Conservation (phyloP, 768 basidiomycete genomes). For the Mycena crocata region DNA sequence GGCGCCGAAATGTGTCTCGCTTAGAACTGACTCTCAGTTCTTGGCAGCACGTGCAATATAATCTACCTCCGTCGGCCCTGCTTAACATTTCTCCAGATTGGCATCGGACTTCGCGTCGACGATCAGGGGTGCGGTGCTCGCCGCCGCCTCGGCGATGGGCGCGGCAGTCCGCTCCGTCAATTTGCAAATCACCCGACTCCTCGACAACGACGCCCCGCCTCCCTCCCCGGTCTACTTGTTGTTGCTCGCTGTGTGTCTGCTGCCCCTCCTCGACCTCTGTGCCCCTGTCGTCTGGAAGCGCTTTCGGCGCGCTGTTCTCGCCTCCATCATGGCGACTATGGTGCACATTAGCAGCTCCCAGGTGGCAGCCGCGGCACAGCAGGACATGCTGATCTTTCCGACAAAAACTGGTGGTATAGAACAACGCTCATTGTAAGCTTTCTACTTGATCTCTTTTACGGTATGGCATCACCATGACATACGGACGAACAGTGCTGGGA, state of each 20-base stretch:
- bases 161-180: slow-evolving; percentile 4
- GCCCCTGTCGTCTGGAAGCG: background rate
- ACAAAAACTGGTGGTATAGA: background rate
- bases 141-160: slow-evolving; percentile 3
- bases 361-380: background rate
- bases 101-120: slow-evolving; percentile 2
- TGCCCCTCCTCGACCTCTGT: background rate
- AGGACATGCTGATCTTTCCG: slow-evolving; percentile 2
- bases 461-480: background rate
- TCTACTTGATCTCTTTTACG: background rate
- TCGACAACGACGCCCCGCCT: slow-evolving; percentile 1
- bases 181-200: background rate
- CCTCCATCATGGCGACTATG: background rate
- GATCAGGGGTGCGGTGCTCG: slow-evolving; percentile 21
- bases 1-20: slow-evolving; percentile 2
- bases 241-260: background rate
- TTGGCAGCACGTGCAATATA: background rate
- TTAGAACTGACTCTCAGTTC: slow-evolving; percentile 7
- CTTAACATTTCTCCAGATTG: background rate
- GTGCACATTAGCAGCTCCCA: background rate
- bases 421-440: background rate
- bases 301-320: background rate
- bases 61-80: slow-evolving; percentile 2
- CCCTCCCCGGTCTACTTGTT: background rate
- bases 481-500: background rate